Conservation (phyloP, 352 stramenopile genomes). For the Thraustochytrium striatum region DNA sequence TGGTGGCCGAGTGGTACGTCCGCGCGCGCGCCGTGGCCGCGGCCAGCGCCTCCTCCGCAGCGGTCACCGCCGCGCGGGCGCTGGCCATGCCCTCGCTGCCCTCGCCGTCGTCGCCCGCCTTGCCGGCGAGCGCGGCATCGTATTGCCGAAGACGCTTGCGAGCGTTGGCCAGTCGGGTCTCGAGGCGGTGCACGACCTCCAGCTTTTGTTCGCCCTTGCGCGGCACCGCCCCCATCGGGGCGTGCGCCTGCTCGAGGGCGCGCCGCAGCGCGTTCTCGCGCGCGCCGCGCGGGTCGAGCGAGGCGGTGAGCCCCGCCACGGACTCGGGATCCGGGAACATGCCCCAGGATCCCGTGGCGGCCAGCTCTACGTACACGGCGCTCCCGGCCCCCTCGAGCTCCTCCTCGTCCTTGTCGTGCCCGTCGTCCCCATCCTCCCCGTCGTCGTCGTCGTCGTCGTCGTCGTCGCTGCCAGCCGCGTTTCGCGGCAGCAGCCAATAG, state of each 20-base stretch:
- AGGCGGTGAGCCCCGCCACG: constrained; percentile 2
- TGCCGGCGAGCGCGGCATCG: not conserved
- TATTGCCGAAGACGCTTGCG: not conserved
- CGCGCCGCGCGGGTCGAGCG: constrained; percentile 27
- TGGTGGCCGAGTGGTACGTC: constrained; percentile 10
- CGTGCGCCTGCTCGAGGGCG: not conserved
- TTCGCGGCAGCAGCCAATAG: constrained; percentile 28
- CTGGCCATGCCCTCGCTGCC: not conserved
- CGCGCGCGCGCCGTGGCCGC: constrained; percentile 1
- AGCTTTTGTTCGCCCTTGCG: not conserved
- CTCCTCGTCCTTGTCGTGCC: no score
- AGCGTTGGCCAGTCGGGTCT: not conserved
- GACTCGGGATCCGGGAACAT: not conserved
- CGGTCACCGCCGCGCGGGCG: not conserved
- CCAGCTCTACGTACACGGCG: constrained; percentile 42
- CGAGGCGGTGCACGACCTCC: not conserved
- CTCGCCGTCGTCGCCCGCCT: not conserved
- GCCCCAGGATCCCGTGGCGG: constrained; percentile 9
- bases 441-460: no score
- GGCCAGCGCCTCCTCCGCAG: not conserved
- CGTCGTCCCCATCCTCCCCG: no score
- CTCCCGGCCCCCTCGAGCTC: no score
- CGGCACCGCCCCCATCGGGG: not conserved
- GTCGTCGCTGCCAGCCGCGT: no score
- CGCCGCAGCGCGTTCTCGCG: constrained; percentile 33